Conservation (phyloP, 2,329 filamentous ascomycete genomes). For the Pseudogymnoascus destructans region DNA sequence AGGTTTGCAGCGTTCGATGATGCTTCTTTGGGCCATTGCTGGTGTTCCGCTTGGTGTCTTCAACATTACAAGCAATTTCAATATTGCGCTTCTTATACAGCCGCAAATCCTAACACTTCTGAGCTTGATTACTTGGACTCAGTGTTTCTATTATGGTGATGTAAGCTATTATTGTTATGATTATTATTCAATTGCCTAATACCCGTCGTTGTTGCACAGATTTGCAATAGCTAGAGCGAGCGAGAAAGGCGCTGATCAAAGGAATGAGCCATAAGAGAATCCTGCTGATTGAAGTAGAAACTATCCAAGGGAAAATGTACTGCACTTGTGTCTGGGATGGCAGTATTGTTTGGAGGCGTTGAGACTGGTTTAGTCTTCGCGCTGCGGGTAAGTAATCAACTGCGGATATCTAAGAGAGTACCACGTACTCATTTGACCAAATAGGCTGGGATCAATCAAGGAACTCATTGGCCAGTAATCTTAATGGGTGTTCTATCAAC, state of each 20-base stretch:
- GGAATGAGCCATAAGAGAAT: conserved; percentile 17
- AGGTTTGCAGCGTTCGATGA: conserved; percentile 56
- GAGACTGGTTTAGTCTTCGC: conserved; percentile 48
- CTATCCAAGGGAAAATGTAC: neutral
- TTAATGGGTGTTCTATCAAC: conserved; percentile 56
- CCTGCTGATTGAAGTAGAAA: conserved; percentile 28
- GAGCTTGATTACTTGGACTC: conserved; percentile 26
- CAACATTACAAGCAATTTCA: conserved; percentile 24
- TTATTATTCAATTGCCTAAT: too few species aligned
- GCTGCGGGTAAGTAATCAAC: conserved; percentile 23
- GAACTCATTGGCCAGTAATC: conserved; percentile 45
- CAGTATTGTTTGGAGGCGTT: conserved; percentile 40
- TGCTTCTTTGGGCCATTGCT: conserved; percentile 57
- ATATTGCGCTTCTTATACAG: conserved; percentile 24
- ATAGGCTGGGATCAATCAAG: conserved; percentile 29
- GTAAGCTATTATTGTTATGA: too few species aligned
- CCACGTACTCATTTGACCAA: conserved; percentile 15
- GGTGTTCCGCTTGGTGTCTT: conserved; percentile 49
- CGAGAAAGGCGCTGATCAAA: too few species aligned
- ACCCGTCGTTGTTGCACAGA: too few species aligned
- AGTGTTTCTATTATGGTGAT: conserved; percentile 10
- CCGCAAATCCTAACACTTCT: conserved; percentile 26
- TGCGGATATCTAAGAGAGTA: neutral
- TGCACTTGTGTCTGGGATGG: neutral
- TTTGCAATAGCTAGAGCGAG: too few species aligned